phyloP scores from a whole-genome alignment of 2,329 filamentous ascomycete species.

The Colletotrichum graminicola region DNA sequence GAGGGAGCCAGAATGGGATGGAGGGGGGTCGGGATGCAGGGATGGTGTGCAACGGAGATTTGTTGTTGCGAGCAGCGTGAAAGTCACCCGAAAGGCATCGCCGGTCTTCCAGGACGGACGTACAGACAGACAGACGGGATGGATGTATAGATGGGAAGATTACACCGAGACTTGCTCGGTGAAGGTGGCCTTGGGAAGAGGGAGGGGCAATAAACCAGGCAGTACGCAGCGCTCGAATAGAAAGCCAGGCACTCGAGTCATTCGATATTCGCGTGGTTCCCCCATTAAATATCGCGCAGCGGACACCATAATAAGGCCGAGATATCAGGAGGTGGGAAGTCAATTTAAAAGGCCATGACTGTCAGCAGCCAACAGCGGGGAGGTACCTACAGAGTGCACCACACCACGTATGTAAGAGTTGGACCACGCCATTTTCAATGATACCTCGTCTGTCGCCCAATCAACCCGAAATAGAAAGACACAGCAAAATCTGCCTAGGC shows the following conservation, averaged over 20 bases:
- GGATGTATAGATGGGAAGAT: conserved; percentile 11
- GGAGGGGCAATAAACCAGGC: neutral
- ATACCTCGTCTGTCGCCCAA: neutral
- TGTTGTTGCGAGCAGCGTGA: conserved; percentile 27
- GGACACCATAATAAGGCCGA: conserved; percentile 38
- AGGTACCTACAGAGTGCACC: neutral
- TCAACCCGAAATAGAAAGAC: neutral
- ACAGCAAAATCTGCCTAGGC: neutral
- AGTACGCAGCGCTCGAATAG: neutral
- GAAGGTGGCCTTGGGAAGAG: neutral
- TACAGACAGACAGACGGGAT: neutral
- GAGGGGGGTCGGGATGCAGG: neutral
- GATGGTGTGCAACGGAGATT: conserved; percentile 22
- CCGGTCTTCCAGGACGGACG: neutral
- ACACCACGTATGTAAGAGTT: neutral
- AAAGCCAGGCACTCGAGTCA: conserved; percentile 23
- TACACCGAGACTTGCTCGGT: conserved; percentile 22
- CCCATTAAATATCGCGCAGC: conserved; percentile 36
- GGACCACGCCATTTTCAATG: conserved; percentile 15
- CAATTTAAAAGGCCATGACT: conserved; percentile 34
- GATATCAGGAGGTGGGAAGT: conserved; percentile 33
- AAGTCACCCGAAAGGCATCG: neutral
- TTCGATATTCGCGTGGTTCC: conserved; percentile 18
- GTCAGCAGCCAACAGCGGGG: conserved; percentile 22
- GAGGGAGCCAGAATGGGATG: conserved; percentile 10